Evolutionary conservation across 306 rosid genomes (phyloP), one percentile per base, ranked within the genome.

Genomic region (Datisca glomerata): DNA sequence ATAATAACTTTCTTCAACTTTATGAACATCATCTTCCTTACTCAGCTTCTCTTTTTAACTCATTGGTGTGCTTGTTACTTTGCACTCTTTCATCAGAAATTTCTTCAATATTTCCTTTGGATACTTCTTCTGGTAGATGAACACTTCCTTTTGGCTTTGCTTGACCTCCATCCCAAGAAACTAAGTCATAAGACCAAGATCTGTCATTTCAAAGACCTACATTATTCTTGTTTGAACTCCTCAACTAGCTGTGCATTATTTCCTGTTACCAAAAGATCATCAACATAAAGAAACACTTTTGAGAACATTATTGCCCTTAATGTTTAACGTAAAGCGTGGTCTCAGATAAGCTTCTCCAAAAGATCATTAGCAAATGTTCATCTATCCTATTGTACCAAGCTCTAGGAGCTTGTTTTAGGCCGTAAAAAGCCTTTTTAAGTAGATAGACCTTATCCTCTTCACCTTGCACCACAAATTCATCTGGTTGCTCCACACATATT

Each of bases 201-300:
- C 48, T 5, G 47, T 39, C 47, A 52, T 52, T 6, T 52, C 58
- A 19, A 52, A 52, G 3, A 17, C n/a, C 13, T n/a, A 1, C 14
- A 14, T 20, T 43, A 49, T 49, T 7, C 29, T 13, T 49, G 15
- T 11, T 36, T 49, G 12, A 34, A 34, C 13, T 49, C 21, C 3
- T 22, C 29, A 3, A 47, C 21, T 14, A 53, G 13, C 7, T 29
- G 4, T 27, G 12, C 12, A 28, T 47, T 47, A 6, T 19, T 29
- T 31, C 53, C 3, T 21, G 41, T 47, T 2, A 47, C 8, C 1
- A 47, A 6, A 1, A 47, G 11, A 18, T 47, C 53, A 47, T 47
- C 40, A 2, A 31, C 18, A 31, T 31, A 47, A 8, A 27, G 10
- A 8, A 15, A 47, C 0, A 47, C 11, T 31, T 1, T 25, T 11